Conservation (phyloP, 2,329 filamentous ascomycete genomes). For the Pestalotiopsis sp. region DNA sequence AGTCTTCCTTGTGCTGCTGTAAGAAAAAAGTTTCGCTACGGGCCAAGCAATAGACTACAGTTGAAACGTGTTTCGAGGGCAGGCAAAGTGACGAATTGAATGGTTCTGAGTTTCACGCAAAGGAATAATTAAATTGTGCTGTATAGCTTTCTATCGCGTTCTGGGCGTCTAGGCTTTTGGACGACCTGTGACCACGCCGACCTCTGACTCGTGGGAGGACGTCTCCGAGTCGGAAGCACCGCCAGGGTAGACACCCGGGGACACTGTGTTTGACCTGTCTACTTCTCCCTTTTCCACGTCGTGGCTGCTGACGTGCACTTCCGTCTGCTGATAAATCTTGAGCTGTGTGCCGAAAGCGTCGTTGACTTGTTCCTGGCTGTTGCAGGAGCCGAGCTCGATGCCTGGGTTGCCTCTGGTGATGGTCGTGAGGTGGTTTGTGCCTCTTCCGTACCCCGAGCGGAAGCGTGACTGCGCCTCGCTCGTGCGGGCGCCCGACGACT, state of each 20-base stretch:
- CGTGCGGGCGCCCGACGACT: constrained; percentile 2
- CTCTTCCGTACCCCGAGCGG: constrained; percentile 7
- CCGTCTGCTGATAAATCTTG: constrained; percentile 10
- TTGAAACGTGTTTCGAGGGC: too few relatives aligned
- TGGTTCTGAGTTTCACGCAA: not conserved
- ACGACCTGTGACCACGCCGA: constrained; percentile 1
- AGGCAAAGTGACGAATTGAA: too few relatives aligned
- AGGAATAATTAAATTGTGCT: not conserved
- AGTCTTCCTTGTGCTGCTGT: too few relatives aligned
- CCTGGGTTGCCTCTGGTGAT: not conserved
- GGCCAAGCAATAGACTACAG: too few relatives aligned
- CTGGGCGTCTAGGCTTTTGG: not conserved
- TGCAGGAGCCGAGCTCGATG: constrained; percentile 1
- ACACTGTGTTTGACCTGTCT: not conserved
- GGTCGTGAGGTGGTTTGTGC: not conserved
- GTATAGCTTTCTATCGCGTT: not conserved
- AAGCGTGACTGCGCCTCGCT: not conserved
- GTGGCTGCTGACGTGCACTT: constrained; percentile 8
- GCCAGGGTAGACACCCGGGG: not conserved
- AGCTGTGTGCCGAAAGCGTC: constrained; percentile 3
- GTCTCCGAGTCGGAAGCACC: constrained; percentile 4
- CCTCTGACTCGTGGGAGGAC: not conserved
- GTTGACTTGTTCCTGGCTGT: constrained; percentile 9
- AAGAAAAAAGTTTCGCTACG: too few relatives aligned
- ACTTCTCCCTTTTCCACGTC: not conserved